A percentile compares a stretch with the other conserved stretches of the same genome.
Conservation (phyloP, 148 eudicot genomes). For the Persicaria maculosa region DNA sequence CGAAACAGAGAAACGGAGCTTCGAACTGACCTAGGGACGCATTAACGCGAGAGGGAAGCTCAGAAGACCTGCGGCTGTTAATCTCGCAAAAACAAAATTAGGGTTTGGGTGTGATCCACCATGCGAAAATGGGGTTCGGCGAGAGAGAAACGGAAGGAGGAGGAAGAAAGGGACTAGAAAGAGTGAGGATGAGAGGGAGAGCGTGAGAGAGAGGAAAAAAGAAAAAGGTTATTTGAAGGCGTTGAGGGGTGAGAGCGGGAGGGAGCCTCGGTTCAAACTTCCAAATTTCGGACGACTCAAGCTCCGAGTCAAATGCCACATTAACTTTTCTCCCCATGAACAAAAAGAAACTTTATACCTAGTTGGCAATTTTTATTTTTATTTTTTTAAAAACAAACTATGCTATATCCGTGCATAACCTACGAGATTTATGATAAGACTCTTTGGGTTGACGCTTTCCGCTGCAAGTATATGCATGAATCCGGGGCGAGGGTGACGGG, state of each 20-base stretch:
- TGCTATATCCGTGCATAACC: too few species aligned
- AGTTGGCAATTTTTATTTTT: too few species aligned
- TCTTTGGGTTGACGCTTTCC: too few species aligned
- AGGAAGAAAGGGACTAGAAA: neutral
- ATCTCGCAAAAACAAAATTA: slow-evolving; percentile 16
- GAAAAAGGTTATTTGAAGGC: neutral
- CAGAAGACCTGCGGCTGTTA: slow-evolving; percentile 1
- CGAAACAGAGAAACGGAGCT: neutral
- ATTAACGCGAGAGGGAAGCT: slow-evolving; percentile 10
- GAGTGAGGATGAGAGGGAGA: slow-evolving; percentile 7
- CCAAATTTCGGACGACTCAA: slow-evolving; percentile 23
- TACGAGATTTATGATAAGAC: too few species aligned
- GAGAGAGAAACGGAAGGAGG: neutral
- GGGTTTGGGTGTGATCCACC: slow-evolving; percentile 24
- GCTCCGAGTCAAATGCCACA: neutral
- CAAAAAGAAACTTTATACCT: too few species aligned
- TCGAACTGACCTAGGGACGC: slow-evolving; percentile 17
- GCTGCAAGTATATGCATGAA: too few species aligned
- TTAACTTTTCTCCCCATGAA: neutral
- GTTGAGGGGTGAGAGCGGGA: slow-evolving; percentile 35
- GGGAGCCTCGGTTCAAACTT: slow-evolving; percentile 53
- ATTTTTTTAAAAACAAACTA: too few species aligned
- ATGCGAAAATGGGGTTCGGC: neutral
- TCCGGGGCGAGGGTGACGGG: too few species aligned
- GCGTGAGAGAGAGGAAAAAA: neutral